Conservation (phyloP, 108 stramenopile genomes). For the Seminavis robusta region DNA sequence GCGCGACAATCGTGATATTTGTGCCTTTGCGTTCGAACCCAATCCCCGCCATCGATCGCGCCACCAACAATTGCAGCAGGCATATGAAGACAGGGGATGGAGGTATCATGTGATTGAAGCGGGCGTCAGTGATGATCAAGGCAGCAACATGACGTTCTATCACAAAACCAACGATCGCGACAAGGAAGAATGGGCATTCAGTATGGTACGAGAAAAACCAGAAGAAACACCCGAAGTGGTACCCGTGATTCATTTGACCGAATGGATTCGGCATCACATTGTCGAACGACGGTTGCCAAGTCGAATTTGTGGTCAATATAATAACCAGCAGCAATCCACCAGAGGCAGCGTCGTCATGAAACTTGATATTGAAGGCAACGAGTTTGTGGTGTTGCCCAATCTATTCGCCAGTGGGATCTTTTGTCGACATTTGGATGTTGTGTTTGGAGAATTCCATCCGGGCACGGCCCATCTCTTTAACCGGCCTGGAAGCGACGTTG, state of each 20-base stretch:
- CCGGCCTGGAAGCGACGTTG: no score
- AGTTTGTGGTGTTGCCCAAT: constrained; percentile 36
- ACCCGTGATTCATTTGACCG: constrained; percentile 16
- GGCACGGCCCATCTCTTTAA: no score
- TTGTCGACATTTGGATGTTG: constrained; percentile 24
- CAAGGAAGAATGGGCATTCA: constrained; percentile 23
- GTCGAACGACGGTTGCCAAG: constrained; percentile 16
- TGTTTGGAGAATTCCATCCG: constrained; percentile 37
- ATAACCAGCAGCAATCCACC: constrained; percentile 10
- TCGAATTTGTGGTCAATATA: not conserved
- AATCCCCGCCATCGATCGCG: constrained; percentile 17
- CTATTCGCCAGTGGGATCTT: constrained; percentile 11
- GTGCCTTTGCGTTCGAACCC: constrained; percentile 32
- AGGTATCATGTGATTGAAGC: constrained; percentile 17
- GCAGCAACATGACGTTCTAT: constrained; percentile 25
- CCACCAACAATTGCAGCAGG: constrained; percentile 3
- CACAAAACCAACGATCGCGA: constrained; percentile 4
- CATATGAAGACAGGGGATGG: constrained; percentile 25
- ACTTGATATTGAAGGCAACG: constrained; percentile 32
- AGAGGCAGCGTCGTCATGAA: constrained; percentile 36
- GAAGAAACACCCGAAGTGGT: constrained; percentile 12
- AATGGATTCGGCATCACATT: constrained; percentile 29
- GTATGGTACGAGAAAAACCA: not conserved
- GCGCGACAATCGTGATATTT: constrained; percentile 15
- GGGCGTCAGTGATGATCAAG: constrained; percentile 14